phyloP scores from a whole-genome alignment of 2,329 filamentous ascomycete genomes.

The Zasmidium cellare region DNA sequence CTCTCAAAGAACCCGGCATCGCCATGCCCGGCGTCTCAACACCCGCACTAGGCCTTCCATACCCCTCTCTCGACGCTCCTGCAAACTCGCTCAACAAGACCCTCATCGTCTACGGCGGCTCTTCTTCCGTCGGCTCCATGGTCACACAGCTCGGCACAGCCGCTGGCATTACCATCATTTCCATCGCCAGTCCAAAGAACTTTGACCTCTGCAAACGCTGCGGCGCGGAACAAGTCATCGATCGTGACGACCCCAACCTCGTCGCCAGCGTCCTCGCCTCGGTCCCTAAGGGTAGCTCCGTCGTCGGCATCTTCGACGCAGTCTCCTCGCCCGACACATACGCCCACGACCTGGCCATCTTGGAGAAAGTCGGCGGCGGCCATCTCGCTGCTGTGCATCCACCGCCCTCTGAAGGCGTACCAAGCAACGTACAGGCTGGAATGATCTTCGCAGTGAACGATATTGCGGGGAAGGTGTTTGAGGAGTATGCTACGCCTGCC shows the following conservation, averaged over 20 bases:
- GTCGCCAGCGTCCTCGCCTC: constrained; percentile 38
- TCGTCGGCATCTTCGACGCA: constrained; percentile 39
- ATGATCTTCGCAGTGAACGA: constrained; percentile 13
- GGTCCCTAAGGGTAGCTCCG: constrained; percentile 31
- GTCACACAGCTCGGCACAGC: constrained; percentile 31
- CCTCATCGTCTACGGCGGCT: constrained; percentile 24
- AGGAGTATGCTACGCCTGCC: constrained; percentile 20
- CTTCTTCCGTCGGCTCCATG: constrained; percentile 27
- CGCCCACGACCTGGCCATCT: constrained; percentile 5
- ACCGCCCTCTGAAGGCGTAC: constrained; percentile 8
- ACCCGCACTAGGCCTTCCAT: constrained; percentile 38
- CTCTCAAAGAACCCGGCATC: not conserved
- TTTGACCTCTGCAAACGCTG: constrained; percentile 20
- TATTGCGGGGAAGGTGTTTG: constrained; percentile 6
- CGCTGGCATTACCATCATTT: constrained; percentile 28
- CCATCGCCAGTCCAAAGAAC: constrained; percentile 29
- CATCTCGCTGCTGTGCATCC: constrained; percentile 8
- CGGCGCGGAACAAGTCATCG: constrained; percentile 28
- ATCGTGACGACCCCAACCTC: constrained; percentile 29
- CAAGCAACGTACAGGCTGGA: constrained; percentile 14
- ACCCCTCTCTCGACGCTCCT: constrained; percentile 15
- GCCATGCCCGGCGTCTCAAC: not conserved
- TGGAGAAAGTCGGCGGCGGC: constrained; percentile 17
- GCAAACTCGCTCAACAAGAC: constrained; percentile 17
- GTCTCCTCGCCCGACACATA: constrained; percentile 5